phyloP scores from a whole-genome alignment of 2,329 filamentous ascomycete genomes.

The Trematosphaeria pertusa region DNA sequence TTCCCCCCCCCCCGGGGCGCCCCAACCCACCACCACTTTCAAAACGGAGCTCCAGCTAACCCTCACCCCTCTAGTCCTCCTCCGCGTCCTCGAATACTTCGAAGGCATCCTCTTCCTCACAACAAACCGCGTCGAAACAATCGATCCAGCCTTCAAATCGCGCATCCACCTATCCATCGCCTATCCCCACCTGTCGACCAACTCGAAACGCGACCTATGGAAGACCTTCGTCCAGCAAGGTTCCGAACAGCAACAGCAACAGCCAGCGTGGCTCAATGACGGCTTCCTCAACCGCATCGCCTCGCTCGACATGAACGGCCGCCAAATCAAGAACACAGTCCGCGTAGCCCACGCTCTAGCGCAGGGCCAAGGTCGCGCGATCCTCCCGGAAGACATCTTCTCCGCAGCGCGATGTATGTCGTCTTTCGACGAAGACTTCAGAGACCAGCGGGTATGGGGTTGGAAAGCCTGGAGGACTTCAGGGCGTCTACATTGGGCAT shows the following conservation, averaged over 20 bases:
- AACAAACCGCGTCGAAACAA: constrained; percentile 46
- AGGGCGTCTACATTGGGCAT: no score
- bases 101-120: constrained; percentile 53
- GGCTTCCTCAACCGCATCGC: constrained; percentile 39
- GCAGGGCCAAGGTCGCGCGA: no score
- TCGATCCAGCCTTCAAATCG: constrained; percentile 48
- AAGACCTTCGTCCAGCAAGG: constrained; percentile 49
- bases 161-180: constrained; percentile 52
- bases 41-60: neutral
- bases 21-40: no score
- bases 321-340: constrained; percentile 51
- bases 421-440: no score
- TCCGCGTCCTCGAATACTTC: constrained; percentile 51
- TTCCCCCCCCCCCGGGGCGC: no score
- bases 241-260: constrained; percentile 14
- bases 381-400: no score
- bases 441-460: no score
- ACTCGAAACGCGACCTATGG: constrained; percentile 52
- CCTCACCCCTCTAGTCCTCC: constrained; percentile 8
- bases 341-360: neutral
- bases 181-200: constrained; percentile 55
- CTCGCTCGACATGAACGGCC: constrained; percentile 46
- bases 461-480: no score
- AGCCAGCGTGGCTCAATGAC: constrained; percentile 36
- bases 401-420: no score